These are phyloP conservation scores for Eurotiales sp. DNA, from an alignment of 2,329 filamentous ascomycete species.

Conservation along the genomic window DNA sequence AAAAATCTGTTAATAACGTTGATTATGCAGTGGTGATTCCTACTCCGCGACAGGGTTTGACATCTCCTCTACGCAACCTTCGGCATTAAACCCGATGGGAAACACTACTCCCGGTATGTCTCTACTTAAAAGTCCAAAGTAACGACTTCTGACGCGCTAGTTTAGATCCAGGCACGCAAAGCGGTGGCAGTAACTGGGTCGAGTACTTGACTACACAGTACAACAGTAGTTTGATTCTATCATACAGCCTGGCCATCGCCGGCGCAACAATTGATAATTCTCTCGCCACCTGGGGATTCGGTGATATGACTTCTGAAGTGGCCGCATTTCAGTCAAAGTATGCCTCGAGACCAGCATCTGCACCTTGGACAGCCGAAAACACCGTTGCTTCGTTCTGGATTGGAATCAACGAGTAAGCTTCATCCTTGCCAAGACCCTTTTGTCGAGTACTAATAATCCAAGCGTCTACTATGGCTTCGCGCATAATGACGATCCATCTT, in stretches of 20 bases:
- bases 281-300: constrained; percentile 14
- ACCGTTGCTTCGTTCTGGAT: constrained; percentile 13
- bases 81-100: constrained; percentile 11
- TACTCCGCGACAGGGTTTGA: constrained; percentile 9
- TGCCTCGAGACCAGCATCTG: constrained; percentile 12
- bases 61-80: constrained; percentile 9
- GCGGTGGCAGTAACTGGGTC: constrained; percentile 12
- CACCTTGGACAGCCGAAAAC: constrained; percentile 10
- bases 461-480: constrained; percentile 15
- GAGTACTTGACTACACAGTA: constrained; percentile 12
- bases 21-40: constrained; percentile 12
- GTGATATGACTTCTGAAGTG: constrained; percentile 12
- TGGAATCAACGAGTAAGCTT: constrained; percentile 13
- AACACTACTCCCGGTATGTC: constrained; percentile 11
- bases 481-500: constrained; percentile 8
- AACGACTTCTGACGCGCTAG: background rate
- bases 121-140: background rate
- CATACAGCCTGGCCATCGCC: constrained; percentile 8
- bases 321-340: constrained; percentile 13
- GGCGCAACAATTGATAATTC: constrained; percentile 14
- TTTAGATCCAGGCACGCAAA: constrained; percentile 13
- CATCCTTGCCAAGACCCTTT: background rate
- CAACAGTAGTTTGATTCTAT: constrained; percentile 6
- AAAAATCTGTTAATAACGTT: background rate
- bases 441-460: constrained; percentile 1